A percentile compares a stretch with the other conserved stretches of the same genome.
Conservation (phyloP, 1,139 yeast genomes). For the Lodderomyces theae region DNA sequence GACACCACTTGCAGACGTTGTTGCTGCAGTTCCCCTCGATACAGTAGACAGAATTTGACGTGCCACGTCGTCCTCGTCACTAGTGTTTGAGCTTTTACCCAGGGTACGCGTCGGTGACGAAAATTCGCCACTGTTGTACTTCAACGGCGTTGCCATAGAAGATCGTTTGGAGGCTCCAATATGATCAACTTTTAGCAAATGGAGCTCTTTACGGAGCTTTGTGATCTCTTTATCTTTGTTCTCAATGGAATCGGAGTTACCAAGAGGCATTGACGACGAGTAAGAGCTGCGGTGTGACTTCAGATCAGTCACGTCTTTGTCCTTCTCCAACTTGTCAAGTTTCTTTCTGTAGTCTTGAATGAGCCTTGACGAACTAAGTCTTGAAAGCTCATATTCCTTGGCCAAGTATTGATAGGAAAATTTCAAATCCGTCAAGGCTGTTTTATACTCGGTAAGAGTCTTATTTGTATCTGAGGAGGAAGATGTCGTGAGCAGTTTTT, state of each 20-base stretch:
- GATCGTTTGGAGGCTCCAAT: conserved; percentile 27
- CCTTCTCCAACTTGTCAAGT: conserved; percentile 43
- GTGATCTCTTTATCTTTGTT: conserved; percentile 46
- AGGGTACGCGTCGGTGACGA: not conserved
- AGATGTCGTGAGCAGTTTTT: not conserved
- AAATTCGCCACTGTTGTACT: not conserved
- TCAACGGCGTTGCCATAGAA: not conserved
- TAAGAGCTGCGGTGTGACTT: not conserved
- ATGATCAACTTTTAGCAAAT: conserved; percentile 47
- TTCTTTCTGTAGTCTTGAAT: conserved; percentile 50
- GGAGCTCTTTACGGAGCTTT: conserved; percentile 47
- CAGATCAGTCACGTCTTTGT: conserved; percentile 14
- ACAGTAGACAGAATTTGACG: conserved; percentile 6
- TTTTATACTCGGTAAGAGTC: conserved; percentile 42
- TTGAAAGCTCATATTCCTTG: conserved; percentile 58
- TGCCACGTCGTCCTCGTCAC: conserved; percentile 7
- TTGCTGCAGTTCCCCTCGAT: conserved; percentile 17
- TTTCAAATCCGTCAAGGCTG: conserved; percentile 59
- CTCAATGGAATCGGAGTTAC: conserved; percentile 19
- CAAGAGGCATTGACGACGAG: conserved; percentile 4
- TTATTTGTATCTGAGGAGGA: conserved; percentile 15
- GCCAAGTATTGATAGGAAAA: conserved; percentile 63
- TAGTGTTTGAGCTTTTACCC: not conserved
- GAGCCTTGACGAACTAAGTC: conserved; percentile 46
- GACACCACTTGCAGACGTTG: conserved; percentile 18